phyloP scores from a whole-genome alignment of 768 basidiomycete species.

The Tylopilus vinaceipallidus region DNA sequence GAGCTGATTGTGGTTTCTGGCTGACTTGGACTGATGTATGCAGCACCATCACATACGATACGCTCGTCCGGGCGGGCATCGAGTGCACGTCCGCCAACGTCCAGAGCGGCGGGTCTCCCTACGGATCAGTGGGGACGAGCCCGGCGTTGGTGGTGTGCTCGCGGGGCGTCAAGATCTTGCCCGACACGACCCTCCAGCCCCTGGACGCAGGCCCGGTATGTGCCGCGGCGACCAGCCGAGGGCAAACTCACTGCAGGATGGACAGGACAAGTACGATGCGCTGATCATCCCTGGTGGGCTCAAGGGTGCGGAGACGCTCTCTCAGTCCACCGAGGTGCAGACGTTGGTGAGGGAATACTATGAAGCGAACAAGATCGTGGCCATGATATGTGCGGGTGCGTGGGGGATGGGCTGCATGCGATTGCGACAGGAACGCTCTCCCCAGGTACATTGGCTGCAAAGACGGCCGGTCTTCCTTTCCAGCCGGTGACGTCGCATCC shows the following conservation, averaged over 20 bases:
- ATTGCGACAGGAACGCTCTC: background rate
- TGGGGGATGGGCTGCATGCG: background rate
- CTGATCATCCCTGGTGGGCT: slow-evolving; percentile 78
- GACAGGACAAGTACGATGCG: slow-evolving; percentile 63
- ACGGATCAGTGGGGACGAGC: slow-evolving; percentile 27
- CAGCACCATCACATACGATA: slow-evolving; percentile 81
- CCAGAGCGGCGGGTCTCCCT: slow-evolving; percentile 32
- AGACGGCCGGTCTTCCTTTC: slow-evolving; percentile 54
- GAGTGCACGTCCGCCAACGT: slow-evolving; percentile 64
- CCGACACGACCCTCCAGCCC: slow-evolving; percentile 55
- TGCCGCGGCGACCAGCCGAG: background rate
- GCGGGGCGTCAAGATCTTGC: slow-evolving; percentile 69
- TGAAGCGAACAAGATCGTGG: slow-evolving; percentile 47
- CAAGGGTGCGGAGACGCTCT: slow-evolving; percentile 73
- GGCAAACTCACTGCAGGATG: background rate
- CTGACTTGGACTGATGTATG: background rate
- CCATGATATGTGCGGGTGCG: slow-evolving; percentile 84
- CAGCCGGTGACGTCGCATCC: slow-evolving; percentile 81
- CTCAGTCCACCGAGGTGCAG: slow-evolving; percentile 57
- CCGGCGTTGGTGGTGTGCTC: slow-evolving; percentile 62
- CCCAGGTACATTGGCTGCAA: slow-evolving; percentile 67
- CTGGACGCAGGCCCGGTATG: slow-evolving; percentile 48
- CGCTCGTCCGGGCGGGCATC: slow-evolving; percentile 74
- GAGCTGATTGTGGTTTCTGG: background rate
- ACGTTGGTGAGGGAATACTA: slow-evolving; percentile 56